Evolutionary conservation across 805 yeast species (phyloP).

Genomic region (Kazachstania viticola): DNA sequence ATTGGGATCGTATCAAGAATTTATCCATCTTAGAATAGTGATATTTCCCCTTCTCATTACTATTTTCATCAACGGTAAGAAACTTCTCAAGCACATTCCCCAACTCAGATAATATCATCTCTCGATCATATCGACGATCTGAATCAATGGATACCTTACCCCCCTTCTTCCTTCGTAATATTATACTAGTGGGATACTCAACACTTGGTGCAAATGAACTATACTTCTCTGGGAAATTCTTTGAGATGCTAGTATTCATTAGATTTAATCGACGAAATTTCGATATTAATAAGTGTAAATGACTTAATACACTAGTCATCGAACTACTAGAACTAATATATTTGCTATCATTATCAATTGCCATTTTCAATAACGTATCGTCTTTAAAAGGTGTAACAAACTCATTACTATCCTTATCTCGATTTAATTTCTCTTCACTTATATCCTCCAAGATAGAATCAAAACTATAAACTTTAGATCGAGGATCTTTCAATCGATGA

Average conservation of each 20-base stretch:
- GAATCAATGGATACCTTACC: slow-evolving; percentile 53
- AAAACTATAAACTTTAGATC: slow-evolving; percentile 66
- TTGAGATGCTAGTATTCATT: slow-evolving; percentile 29
- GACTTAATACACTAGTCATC: slow-evolving; percentile 64
- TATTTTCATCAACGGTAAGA: slow-evolving; percentile 24
- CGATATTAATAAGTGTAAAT: slow-evolving; percentile 61
- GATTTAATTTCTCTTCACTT: slow-evolving; percentile 24
- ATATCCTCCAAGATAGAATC: slow-evolving; percentile 46
- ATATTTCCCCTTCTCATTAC: slow-evolving; percentile 32
- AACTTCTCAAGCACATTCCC: slow-evolving; percentile 75
- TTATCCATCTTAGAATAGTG: slow-evolving; percentile 62
- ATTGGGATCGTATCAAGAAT: slow-evolving; percentile 78
- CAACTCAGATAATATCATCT: slow-evolving; percentile 54
- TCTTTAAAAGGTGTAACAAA: slow-evolving; percentile 67
- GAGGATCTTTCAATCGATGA: slow-evolving; percentile 65
- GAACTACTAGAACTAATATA: slow-evolving; percentile 81
- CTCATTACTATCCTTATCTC: slow-evolving; percentile 1
- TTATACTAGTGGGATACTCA: slow-evolving; percentile 41
- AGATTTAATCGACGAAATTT: slow-evolving; percentile 46
- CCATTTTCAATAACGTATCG: slow-evolving; percentile 35
- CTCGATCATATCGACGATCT: slow-evolving; percentile 57
- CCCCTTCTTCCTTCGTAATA: slow-evolving; percentile 39
- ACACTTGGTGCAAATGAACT: slow-evolving; percentile 35
- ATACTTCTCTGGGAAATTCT: slow-evolving; percentile 29
- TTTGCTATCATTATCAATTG: slow-evolving; percentile 22